Conservation (phyloP, 495 filamentous ascomycete genomes). For the Physcia stellaris region DNA sequence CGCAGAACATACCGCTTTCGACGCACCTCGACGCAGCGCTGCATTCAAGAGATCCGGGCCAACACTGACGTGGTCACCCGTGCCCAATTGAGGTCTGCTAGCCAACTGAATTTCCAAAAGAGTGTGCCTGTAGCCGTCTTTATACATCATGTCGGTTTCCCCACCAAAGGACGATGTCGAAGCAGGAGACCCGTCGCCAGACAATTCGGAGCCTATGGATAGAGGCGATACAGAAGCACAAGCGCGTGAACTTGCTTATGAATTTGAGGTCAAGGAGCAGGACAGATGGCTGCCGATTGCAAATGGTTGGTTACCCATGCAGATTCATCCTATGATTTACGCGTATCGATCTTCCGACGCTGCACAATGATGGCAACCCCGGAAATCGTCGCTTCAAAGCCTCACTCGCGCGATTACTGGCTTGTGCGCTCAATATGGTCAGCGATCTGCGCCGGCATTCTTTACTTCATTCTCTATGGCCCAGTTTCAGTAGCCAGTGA, state of each 20-base stretch:
- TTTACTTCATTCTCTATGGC: slow-evolving; percentile 24
- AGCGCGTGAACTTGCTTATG: slow-evolving; percentile 55
- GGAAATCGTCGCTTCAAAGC: slow-evolving; percentile 36
- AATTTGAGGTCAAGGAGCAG: slow-evolving; percentile 99
- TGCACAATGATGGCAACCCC: slow-evolving; percentile 27
- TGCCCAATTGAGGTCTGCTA: slow-evolving; percentile 6
- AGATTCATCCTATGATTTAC: slow-evolving; percentile 41
- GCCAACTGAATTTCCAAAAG: neutral
- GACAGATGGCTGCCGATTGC: slow-evolving; percentile 99
- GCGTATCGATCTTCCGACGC: slow-evolving; percentile 28
- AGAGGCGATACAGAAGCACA: slow-evolving; percentile 50
- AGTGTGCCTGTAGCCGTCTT: slow-evolving; percentile 8
- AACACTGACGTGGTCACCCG: slow-evolving; percentile 8
- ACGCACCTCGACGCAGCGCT: slow-evolving; percentile 7
- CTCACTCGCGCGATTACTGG: slow-evolving; percentile 18
- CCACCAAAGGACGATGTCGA: slow-evolving; percentile 88
- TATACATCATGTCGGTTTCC: slow-evolving; percentile 86
- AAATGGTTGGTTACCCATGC: slow-evolving; percentile 79
- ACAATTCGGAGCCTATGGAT: slow-evolving; percentile 65
- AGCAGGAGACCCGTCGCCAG: slow-evolving; percentile 83
- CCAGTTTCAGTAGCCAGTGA: slow-evolving; percentile 22
- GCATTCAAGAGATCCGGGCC: neutral
- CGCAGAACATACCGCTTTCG: slow-evolving; percentile 1
- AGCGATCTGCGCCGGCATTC: slow-evolving; percentile 23
- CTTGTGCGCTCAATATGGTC: slow-evolving; percentile 14